Percentiles rank a stretch among this genome's conserved stretches.
phyloP scores from a whole-genome alignment of 2,329 filamentous ascomycete genomes.

The Zarea fungicola region DNA sequence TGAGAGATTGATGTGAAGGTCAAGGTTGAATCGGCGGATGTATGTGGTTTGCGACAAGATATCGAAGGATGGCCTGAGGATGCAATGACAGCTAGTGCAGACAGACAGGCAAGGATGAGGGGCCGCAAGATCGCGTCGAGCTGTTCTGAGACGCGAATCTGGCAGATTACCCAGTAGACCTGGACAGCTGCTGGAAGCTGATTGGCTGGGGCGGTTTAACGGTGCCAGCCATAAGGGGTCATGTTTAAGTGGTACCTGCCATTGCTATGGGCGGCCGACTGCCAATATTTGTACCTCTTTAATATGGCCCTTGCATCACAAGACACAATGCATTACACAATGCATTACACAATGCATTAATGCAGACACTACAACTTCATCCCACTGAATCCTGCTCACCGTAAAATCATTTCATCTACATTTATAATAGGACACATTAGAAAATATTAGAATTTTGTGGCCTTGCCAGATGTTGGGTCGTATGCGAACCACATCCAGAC shows the following conservation, averaged over 20 bases:
- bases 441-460: too few species aligned
- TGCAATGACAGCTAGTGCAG: background rate
- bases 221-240: background rate
- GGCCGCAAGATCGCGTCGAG: slow-evolving; percentile 8
- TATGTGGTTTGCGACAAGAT: slow-evolving; percentile 1
- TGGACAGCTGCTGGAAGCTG: background rate
- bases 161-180: background rate
- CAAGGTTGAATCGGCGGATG: background rate
- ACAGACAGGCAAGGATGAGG: background rate
- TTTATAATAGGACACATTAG: too few species aligned
- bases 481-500: too few species aligned
- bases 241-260: slow-evolving; percentile 3
- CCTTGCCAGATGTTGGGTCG: too few species aligned
- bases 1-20: slow-evolving; percentile 9
- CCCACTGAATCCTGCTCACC: too few species aligned
- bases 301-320: too few species aligned
- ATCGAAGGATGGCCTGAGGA: slow-evolving; percentile 1
- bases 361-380: too few species aligned
- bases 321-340: too few species aligned
- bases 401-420: too few species aligned
- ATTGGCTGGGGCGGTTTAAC: background rate
- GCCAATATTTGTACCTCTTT: too few species aligned
- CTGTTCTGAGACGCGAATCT: slow-evolving; percentile 6
- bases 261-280: too few species aligned
- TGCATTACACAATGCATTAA: too few species aligned